These are phyloP conservation scores for Apiospora phragmitis DNA, from an alignment of 2,329 filamentous ascomycete species.

Conservation along the genomic window DNA sequence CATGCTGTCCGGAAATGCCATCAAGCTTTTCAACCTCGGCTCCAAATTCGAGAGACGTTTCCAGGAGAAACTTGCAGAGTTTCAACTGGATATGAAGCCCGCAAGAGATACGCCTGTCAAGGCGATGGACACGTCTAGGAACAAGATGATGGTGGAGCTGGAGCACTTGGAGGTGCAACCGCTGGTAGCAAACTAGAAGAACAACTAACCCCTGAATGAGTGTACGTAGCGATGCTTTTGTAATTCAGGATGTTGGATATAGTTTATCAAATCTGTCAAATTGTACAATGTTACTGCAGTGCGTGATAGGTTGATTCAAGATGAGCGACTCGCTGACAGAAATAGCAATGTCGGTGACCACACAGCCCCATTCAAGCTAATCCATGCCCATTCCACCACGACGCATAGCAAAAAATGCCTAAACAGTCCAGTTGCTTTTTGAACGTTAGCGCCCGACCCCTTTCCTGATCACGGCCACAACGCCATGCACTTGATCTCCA, in stretches of 20 bases:
- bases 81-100: conserved; percentile 11
- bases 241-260: not conserved
- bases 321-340: not conserved
- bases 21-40: conserved; percentile 31
- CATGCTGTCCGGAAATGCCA: conserved; percentile 34
- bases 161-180: conserved; percentile 9
- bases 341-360: not conserved
- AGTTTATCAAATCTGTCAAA: not conserved
- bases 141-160: not conserved
- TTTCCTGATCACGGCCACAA: not conserved
- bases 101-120: not conserved
- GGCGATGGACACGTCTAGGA: not conserved
- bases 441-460: no score
- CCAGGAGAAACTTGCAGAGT: conserved; percentile 22
- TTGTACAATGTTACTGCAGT: not conserved
- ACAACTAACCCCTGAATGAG: not conserved
- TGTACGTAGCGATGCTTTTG: not conserved
- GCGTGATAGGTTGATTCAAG: not conserved
- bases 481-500: conserved; percentile 35
- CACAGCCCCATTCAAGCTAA: not conserved
- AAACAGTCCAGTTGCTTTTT: not conserved
- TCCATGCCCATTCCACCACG: not conserved
- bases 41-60: conserved; percentile 25
- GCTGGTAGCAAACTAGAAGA: not conserved
- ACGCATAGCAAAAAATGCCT: no score